Percentiles rank a stretch among this genome's conserved stretches.
Conservation (phyloP, 2,329 filamentous ascomycete genomes). For the Exophiala dermatitidis region DNA sequence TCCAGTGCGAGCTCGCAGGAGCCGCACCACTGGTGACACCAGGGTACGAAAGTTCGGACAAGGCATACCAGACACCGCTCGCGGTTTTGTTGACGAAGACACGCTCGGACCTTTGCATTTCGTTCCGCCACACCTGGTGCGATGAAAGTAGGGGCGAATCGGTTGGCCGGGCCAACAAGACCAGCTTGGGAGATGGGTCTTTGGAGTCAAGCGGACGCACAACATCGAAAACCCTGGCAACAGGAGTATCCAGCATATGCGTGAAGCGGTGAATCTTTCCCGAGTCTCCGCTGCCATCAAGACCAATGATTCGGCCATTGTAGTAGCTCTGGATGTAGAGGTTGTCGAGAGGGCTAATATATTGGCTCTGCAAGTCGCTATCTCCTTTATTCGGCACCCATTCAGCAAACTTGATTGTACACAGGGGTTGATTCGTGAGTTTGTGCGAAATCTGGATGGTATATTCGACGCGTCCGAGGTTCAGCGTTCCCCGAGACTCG, state of each 20-base stretch:
- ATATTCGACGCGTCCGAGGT: slow-evolving; percentile 81
- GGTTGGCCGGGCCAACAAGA: slow-evolving; percentile 78
- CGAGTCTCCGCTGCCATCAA: slow-evolving; percentile 57
- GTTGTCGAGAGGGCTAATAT: slow-evolving; percentile 70
- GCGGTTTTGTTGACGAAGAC: slow-evolving; percentile 85
- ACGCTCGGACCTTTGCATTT: slow-evolving; percentile 50
- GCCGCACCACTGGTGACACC: slow-evolving; percentile 66
- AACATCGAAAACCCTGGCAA: slow-evolving; percentile 83
- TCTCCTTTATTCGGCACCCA: slow-evolving; percentile 93
- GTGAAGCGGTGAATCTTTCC: slow-evolving; percentile 45
- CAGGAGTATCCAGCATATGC: slow-evolving; percentile 65
- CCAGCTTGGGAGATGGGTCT: slow-evolving; percentile 59
- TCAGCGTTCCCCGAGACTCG: slow-evolving; percentile 69
- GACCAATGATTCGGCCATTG: slow-evolving; percentile 75
- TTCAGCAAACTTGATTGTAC: slow-evolving; percentile 85
- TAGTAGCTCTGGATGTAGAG: slow-evolving; percentile 83
- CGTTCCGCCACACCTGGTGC: slow-evolving; percentile 24
- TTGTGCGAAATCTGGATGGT: slow-evolving; percentile 74
- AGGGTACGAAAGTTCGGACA: slow-evolving; percentile 81
- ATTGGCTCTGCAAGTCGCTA: slow-evolving; percentile 76
- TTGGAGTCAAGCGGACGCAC: slow-evolving; percentile 63
- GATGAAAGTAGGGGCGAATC: slow-evolving; percentile 45
- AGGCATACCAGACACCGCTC: slow-evolving; percentile 84
- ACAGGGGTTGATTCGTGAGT: slow-evolving; percentile 66
- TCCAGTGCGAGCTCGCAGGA: slow-evolving; percentile 36